These are phyloP conservation scores for Talaromyces nanjingensis DNA, from an alignment of 495 filamentous ascomycete species.

Conservation along the genomic window DNA sequence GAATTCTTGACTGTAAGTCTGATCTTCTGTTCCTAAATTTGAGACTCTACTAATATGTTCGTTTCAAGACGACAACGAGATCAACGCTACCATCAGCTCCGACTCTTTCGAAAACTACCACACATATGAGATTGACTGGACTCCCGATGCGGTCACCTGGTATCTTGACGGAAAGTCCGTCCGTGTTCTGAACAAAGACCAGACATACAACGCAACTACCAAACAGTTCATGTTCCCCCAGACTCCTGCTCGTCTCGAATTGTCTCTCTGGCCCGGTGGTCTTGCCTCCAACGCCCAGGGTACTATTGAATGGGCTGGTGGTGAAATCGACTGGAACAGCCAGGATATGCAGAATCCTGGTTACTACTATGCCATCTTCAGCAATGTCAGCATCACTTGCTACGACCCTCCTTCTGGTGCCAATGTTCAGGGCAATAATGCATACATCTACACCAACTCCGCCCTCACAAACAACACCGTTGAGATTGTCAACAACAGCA, in stretches of 20 bases:
- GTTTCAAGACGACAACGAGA: slow-evolving; percentile 58
- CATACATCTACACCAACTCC: slow-evolving; percentile 68
- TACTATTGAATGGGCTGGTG: slow-evolving; percentile 89
- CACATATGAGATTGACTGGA: slow-evolving; percentile 91
- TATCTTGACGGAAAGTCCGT: slow-evolving; percentile 68
- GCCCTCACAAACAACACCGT: slow-evolving; percentile 68
- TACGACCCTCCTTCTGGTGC: slow-evolving; percentile 64
- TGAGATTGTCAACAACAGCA: slow-evolving; percentile 63
- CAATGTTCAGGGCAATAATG: slow-evolving; percentile 50
- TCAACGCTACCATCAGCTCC: slow-evolving; percentile 55
- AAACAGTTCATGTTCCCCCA: slow-evolving; percentile 87
- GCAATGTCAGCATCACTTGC: slow-evolving; percentile 75
- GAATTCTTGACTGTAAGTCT: slow-evolving; percentile 79
- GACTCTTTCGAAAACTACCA: slow-evolving; percentile 78
- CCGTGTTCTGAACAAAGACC: slow-evolving; percentile 63
- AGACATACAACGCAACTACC: slow-evolving; percentile 78
- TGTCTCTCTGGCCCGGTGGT: slow-evolving; percentile 96
- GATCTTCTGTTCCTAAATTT: not conserved
- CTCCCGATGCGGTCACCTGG: slow-evolving; percentile 78
- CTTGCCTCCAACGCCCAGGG: slow-evolving; percentile 69
- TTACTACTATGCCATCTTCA: slow-evolving; percentile 83
- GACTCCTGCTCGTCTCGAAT: slow-evolving; percentile 84
- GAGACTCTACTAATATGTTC: not conserved
- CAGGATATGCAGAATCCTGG: slow-evolving; percentile 72
- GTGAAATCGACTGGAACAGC: slow-evolving; percentile 79